phyloP scores from a whole-genome alignment of 495 filamentous ascomycete genomes.

The Bathelium albidoporum region DNA sequence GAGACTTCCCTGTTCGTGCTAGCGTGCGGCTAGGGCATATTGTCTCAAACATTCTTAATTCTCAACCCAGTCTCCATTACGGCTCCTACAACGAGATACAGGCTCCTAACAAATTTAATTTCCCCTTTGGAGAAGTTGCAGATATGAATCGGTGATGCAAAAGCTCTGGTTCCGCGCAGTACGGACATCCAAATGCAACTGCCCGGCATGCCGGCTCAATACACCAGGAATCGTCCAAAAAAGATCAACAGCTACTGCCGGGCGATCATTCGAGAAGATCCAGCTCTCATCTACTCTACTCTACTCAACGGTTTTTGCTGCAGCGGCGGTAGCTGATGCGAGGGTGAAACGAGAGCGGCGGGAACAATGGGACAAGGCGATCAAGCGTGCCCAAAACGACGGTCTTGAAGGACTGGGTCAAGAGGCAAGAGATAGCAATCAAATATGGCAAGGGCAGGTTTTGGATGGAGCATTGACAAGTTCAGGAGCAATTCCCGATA shows the following conservation, averaged over 20 bases:
- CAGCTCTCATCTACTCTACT: slow-evolving; percentile 58
- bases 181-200: slow-evolving; percentile 53
- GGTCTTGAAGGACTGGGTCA: neutral
- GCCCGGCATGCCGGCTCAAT: slow-evolving; percentile 50
- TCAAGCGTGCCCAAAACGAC: slow-evolving; percentile 36
- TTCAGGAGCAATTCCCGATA: neutral
- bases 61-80: too few species aligned
- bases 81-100: too few species aligned
- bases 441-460: neutral
- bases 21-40: too few species aligned
- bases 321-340: slow-evolving; percentile 58
- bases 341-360: slow-evolving; percentile 50
- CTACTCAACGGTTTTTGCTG: slow-evolving; percentile 62
- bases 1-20: too few species aligned
- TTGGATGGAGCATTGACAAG: neutral
- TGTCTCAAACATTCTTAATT: too few species aligned
- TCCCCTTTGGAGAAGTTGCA: slow-evolving; percentile 4
- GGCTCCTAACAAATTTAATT: too few species aligned
- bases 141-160: slow-evolving; percentile 44
- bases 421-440: neutral
- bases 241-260: slow-evolving; percentile 42
- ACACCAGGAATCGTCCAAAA: slow-evolving; percentile 40
- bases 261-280: slow-evolving; percentile 41
- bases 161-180: slow-evolving; percentile 59
- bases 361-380: slow-evolving; percentile 50